phyloP scores from a whole-genome alignment of 352 stramenopile genomes.

The Elongisporangium anandrum region DNA sequence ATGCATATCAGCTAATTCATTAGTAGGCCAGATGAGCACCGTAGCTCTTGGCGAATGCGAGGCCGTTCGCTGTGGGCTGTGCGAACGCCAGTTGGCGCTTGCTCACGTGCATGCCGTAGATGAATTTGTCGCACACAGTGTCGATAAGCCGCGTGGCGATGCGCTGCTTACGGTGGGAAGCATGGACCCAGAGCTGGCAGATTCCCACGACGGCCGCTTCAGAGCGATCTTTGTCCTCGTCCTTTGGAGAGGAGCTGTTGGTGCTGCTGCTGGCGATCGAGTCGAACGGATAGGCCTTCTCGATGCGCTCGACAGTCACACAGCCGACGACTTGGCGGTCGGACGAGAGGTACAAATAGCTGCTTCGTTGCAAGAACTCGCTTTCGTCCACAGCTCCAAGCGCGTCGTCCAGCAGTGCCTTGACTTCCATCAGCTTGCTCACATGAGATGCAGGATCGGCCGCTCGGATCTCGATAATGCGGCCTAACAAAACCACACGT shows the following conservation, averaged over 20 bases:
- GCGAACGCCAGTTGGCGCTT: constrained; percentile 58
- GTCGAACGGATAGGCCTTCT: constrained; percentile 36
- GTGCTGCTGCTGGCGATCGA: constrained; percentile 4
- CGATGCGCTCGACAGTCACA: constrained; percentile 50
- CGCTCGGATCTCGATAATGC: constrained; percentile 60
- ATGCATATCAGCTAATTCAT: not conserved
- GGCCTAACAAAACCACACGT: constrained; percentile 15
- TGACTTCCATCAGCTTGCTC: constrained; percentile 74
- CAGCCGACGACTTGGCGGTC: constrained; percentile 58
- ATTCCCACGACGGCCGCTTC: constrained; percentile 46
- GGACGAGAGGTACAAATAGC: constrained; percentile 55
- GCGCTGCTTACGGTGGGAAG: constrained; percentile 32
- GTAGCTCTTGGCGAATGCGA: constrained; percentile 58
- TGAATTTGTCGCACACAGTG: constrained; percentile 54
- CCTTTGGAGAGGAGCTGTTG: constrained; percentile 4
- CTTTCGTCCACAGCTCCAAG: constrained; percentile 54
- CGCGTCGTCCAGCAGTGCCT: constrained; percentile 62
- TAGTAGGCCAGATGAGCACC: constrained; percentile 21
- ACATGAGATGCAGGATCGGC: constrained; percentile 50
- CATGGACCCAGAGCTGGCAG: constrained; percentile 73
- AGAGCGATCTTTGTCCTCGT: constrained; percentile 3
- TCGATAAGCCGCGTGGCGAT: constrained; percentile 65
- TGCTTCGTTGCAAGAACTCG: constrained; percentile 44
- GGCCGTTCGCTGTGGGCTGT: constrained; percentile 64
- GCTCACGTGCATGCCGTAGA: constrained; percentile 60